phyloP scores from a whole-genome alignment of 371 early-diverging fungal species.

The Mucor indicus region DNA sequence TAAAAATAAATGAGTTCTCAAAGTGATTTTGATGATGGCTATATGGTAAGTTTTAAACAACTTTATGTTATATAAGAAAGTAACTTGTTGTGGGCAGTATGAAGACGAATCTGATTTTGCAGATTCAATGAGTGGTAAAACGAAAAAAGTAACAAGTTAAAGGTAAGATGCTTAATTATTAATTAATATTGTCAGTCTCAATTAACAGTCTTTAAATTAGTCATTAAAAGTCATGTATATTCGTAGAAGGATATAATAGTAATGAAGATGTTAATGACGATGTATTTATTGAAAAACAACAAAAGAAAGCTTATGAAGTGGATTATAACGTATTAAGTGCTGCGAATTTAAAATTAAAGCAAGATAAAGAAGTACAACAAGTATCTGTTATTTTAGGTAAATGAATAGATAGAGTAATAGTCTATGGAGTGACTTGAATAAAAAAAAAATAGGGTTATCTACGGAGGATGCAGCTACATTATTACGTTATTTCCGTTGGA shows the following conservation, averaged over 20 bases:
- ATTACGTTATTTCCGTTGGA: conserved; percentile 85
- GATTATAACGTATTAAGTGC: conserved; percentile 33
- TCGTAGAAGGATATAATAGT: conserved; percentile 31
- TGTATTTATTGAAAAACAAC: conserved; percentile 29
- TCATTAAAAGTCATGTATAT: conserved; percentile 6
- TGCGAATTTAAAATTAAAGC: conserved; percentile 23
- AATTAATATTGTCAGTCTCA: background rate
- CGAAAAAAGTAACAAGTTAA: background rate
- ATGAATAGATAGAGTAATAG: background rate
- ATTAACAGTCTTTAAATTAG: background rate
- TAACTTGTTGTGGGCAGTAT: conserved; percentile 5
- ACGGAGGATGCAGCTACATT: conserved; percentile 64
- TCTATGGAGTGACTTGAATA: too few species aligned
- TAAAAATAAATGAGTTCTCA: conserved; percentile 16
- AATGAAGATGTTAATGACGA: conserved; percentile 34
- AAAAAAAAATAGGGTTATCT: conserved; percentile 66
- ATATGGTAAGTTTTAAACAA: conserved; percentile 12
- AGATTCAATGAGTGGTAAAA: conserved; percentile 30
- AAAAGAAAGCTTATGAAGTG: conserved; percentile 39
- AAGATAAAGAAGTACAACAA: conserved; percentile 43
- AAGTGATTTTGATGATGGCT: conserved; percentile 24
- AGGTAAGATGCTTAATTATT: background rate
- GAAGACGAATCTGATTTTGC: conserved; percentile 30
- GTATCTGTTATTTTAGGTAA: conserved; percentile 45
- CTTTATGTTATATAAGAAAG: background rate